These are phyloP conservation scores for Ganoderma leucocontextum DNA, from an alignment of 1,284 basidiomycete genomes.

Conservation along the genomic window DNA sequence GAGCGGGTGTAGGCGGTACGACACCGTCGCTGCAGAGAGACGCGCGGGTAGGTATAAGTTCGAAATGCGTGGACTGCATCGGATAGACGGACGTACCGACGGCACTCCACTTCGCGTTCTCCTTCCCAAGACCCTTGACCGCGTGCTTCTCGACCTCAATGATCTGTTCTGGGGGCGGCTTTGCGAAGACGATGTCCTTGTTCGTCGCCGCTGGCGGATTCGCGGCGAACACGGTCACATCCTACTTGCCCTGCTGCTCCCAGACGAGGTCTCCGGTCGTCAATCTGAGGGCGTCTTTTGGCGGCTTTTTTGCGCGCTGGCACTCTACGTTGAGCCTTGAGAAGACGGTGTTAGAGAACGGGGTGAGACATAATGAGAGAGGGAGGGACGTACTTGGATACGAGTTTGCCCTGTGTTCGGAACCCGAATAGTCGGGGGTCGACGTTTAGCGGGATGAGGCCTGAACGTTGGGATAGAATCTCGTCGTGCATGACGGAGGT, in stretches of 20 bases:
- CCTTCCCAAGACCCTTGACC: constrained; percentile 92
- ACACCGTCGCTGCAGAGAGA: constrained; percentile 78
- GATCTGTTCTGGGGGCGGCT: constrained; percentile 89
- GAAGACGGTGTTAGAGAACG: not conserved
- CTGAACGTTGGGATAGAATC: not conserved
- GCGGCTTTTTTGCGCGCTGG: not conserved
- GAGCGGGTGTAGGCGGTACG: constrained; percentile 92
- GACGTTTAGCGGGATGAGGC: not conserved
- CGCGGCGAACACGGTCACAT: constrained; percentile 52
- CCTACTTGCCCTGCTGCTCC: constrained; percentile 90
- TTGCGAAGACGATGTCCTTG: constrained; percentile 89
- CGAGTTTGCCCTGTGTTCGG: not conserved
- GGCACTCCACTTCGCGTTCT: constrained; percentile 98
- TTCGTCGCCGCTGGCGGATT: constrained; percentile 77
- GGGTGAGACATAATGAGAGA: not conserved
- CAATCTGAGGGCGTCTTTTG: constrained; percentile 42
- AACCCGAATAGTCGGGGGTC: not conserved
- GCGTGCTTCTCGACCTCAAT: constrained; percentile 92
- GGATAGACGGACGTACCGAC: constrained; percentile 70
- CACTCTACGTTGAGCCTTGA: not conserved
- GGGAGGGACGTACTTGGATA: not conserved
- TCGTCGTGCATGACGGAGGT: not conserved
- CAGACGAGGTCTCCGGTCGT: constrained; percentile 85
- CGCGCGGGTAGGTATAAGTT: not conserved
- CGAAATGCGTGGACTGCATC: not conserved